phyloP scores from a whole-genome alignment of 345 rosid species.

The Iberis pinnata region DNA sequence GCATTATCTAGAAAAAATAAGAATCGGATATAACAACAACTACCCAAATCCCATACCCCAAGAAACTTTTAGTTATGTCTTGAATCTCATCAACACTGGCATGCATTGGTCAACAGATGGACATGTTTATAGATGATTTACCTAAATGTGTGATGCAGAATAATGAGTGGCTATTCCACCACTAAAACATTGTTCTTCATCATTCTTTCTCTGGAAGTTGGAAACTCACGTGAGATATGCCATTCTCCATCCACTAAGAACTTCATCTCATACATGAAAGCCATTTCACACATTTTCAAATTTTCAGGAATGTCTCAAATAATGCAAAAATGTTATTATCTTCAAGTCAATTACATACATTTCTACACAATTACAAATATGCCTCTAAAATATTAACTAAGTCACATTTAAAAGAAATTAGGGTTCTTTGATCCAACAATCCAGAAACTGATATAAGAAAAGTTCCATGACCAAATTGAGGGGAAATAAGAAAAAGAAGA shows the following conservation, averaged over 20 bases:
- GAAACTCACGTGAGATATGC: constrained; percentile 68
- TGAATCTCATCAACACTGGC: background rate
- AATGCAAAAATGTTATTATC: too few relatives aligned
- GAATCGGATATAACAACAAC: too few relatives aligned
- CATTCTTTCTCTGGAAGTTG: constrained; percentile 65
- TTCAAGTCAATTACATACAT: too few relatives aligned
- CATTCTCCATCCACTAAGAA: constrained; percentile 91
- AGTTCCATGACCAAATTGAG: background rate
- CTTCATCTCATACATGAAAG: constrained; percentile 76
- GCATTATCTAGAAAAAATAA: too few relatives aligned
- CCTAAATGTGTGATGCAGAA: constrained; percentile 13
- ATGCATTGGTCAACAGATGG: background rate
- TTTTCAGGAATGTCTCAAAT: background rate
- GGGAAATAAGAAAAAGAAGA: background rate
- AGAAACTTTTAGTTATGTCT: too few relatives aligned
- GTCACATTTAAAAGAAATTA: background rate
- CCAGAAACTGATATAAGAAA: constrained; percentile 1
- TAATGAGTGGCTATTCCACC: constrained; percentile 41
- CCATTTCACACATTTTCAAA: too few relatives aligned
- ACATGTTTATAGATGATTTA: background rate
- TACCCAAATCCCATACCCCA: too few relatives aligned
- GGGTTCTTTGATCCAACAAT: background rate
- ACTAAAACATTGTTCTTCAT: constrained; percentile 60
- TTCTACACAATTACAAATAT: too few relatives aligned
- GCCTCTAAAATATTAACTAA: too few relatives aligned